Evolutionary conservation across 345 rosid genomes (phyloP), one percentile per base, ranked within the genome.

Genomic region (Camelina laxa): DNA sequence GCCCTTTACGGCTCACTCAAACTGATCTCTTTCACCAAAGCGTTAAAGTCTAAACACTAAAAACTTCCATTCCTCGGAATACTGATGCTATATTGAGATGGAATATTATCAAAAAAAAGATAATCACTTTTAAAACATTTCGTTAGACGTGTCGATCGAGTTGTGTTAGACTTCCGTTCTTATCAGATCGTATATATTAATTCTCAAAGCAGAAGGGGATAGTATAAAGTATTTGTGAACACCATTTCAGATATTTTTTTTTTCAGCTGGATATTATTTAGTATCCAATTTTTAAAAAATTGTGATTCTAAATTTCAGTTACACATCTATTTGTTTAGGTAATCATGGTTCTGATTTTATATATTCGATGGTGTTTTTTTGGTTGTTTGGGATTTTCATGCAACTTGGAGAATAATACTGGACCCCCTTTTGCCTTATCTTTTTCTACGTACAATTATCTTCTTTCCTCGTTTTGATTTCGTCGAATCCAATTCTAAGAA

Each of bases 331-430:
- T 54, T 17, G 24, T 57, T 44, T 64, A 44, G 77, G 57, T 54
- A 44, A 64, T 31, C 64, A 15, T 20, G 22, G 70, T 35, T 73
- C 48, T 73, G 8, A 42, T 64, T 63, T 30, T 55, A 62, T 20
- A 54, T 6, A 60, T 48, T n/a, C n/a, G n/a, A 9, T 70, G 7
- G 15, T 62, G 20, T 51, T 55, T 39, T 39, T 60, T 36, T 8
- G 1, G n/a, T 60, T 71, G 8, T 27, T 16, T 50, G 42, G 61
- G 62, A 10, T 31, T 33, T 33, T 55, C 56, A 31, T 73, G 59
- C 72, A 74, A 56, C 71, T 73, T 65, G 77, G 41, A n/a, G 57
- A 31, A 65, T 45, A 44, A 53, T 51, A 30, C 1, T 27, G 73
- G 64, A 56, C 63, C 63, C 42, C 60, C 5, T 53, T 53, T n/a